Evolutionary conservation across 2,329 filamentous ascomycete genomes (phyloP).

Genomic region (Fusarium anthophilum): DNA sequence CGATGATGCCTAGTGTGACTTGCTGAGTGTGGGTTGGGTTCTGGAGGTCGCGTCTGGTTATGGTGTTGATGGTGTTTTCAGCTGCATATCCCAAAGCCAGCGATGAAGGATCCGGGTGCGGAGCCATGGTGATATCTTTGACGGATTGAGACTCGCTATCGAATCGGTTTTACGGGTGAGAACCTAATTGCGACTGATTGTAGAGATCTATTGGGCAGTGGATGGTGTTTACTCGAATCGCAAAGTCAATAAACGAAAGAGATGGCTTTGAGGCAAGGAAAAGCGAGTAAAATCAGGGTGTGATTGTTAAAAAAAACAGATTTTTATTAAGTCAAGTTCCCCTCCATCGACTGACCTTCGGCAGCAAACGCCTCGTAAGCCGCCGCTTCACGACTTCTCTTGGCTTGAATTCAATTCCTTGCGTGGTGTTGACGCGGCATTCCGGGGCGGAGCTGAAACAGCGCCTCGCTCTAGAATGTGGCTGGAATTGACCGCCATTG

Average conservation of each 20-base stretch:
- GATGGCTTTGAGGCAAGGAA: not conserved
- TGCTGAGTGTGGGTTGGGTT: conserved; percentile 73
- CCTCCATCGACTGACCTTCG: not conserved
- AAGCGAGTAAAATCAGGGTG: not conserved
- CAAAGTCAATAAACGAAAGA: conserved; percentile 16
- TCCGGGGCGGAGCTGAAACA: conserved; percentile 44
- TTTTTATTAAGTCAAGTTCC: not conserved
- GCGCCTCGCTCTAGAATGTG: conserved; percentile 39
- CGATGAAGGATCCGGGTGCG: conserved; percentile 28
- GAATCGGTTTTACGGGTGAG: not conserved
- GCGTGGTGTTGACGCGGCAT: conserved; percentile 43
- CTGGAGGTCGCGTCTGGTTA: conserved; percentile 62
- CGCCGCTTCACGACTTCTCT: conserved; percentile 24
- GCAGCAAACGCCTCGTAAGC: conserved; percentile 36
- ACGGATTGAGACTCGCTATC: not conserved
- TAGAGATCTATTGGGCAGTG: not conserved
- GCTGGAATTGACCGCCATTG: conserved; percentile 33
- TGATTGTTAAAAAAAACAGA: not conserved
- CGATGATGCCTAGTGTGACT: conserved; percentile 77
- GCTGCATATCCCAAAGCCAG: conserved; percentile 13
- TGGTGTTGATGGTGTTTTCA: conserved; percentile 25
- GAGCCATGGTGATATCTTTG: conserved; percentile 23
- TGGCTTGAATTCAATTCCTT: conserved; percentile 21
- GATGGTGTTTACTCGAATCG: not conserved
- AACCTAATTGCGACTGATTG: not conserved